Evolutionary conservation across 2,329 filamentous ascomycete species (phyloP).

Genomic region (Hortaea sp.): DNA sequence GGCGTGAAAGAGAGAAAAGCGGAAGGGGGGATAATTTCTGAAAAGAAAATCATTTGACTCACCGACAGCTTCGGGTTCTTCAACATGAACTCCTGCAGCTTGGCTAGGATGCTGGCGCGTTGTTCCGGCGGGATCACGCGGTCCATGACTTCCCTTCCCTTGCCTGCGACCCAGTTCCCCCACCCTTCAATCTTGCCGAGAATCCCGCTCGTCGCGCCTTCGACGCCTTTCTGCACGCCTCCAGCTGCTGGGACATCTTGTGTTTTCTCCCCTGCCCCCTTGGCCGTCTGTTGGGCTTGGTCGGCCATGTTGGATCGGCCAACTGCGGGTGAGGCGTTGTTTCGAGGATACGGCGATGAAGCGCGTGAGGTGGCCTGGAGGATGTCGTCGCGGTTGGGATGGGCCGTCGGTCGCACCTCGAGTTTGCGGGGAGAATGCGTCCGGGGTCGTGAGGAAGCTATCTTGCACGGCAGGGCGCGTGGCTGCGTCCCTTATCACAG

Average conservation of each 20-base stretch:
- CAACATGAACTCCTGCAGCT: conserved; percentile 45
- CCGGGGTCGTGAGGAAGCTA: conserved; percentile 1
- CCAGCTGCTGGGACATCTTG: not conserved
- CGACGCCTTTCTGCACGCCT: conserved; percentile 15
- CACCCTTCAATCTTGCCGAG: conserved; percentile 20
- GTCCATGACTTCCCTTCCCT: conserved; percentile 35
- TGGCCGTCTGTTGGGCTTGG: conserved; percentile 10
- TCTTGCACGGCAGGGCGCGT: not conserved
- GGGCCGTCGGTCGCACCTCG: conserved; percentile 12
- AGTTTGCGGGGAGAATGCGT: conserved; percentile 18
- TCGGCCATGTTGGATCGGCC: conserved; percentile 14
- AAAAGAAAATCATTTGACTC: conserved; percentile 23
- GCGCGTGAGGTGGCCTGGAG: conserved; percentile 14
- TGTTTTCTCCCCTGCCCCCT: not conserved
- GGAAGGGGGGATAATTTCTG: too few species aligned
- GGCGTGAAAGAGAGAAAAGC: too few species aligned
- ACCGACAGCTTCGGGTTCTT: conserved; percentile 62
- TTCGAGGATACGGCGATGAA: conserved; percentile 4
- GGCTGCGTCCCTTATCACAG: too few species aligned
- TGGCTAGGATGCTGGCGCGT: conserved; percentile 47
- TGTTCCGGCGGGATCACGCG: conserved; percentile 49
- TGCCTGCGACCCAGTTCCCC: conserved; percentile 16
- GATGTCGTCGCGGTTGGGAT: conserved; percentile 16
- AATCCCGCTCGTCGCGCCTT: conserved; percentile 17
- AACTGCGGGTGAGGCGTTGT: not conserved